phyloP scores from a whole-genome alignment of 2,329 filamentous ascomycete genomes.

The Colletotrichum lentis region DNA sequence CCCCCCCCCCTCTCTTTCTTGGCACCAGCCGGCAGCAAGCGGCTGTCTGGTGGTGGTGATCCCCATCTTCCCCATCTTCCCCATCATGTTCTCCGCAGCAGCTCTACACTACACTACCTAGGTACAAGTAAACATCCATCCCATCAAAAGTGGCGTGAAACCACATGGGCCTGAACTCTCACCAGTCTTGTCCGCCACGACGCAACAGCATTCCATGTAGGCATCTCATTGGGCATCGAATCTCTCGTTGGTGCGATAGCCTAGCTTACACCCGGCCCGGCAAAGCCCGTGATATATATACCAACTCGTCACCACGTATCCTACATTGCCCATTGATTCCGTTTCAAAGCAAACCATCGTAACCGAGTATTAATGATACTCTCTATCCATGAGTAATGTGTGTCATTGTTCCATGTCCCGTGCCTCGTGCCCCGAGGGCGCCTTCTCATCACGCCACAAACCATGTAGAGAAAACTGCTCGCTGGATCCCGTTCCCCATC shows the following conservation, averaged over 20 bases:
- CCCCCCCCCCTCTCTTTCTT: not conserved
- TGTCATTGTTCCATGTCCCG: conserved; percentile 15
- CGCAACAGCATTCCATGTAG: no score
- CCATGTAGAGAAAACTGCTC: not conserved
- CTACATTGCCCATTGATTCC: not conserved
- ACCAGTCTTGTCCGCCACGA: no score
- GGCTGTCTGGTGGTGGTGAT: not conserved
- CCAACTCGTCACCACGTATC: not conserved
- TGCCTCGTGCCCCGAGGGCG: not conserved
- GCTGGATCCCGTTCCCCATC: not conserved
- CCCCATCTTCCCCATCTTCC: conserved; percentile 2
- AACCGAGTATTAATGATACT: conserved; percentile 32
- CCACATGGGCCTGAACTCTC: no score
- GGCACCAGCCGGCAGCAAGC: conserved; percentile 25
- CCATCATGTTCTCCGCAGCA: no score
- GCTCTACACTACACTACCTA: no score
- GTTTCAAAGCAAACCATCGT: conserved; percentile 5
- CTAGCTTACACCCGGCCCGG: not conserved
- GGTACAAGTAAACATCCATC: no score
- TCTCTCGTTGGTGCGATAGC: not conserved
- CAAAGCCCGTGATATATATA: not conserved
- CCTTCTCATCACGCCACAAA: conserved; percentile 20
- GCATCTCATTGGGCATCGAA: no score
- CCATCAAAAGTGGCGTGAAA: no score
- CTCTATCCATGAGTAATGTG: conserved; percentile 23